These are phyloP conservation scores for Rhizoclosmatium sp. DNA, from an alignment of 192 early-diverging fungal species.

Conservation along the genomic window DNA sequence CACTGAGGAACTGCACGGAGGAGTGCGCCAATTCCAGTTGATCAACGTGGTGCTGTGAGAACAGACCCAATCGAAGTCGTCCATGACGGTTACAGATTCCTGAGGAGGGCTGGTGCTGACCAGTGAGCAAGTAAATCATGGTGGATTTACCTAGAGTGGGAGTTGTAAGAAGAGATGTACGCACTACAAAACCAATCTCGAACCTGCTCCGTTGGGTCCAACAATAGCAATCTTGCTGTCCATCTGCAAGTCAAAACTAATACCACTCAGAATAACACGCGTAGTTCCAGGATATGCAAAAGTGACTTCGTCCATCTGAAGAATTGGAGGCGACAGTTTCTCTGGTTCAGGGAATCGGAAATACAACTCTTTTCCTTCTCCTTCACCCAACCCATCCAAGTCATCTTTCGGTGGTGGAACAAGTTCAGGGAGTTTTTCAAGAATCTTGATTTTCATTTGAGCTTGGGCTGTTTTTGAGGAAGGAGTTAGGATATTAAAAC, in stretches of 20 bases:
- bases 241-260: conserved; percentile 96
- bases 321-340: conserved; percentile 92
- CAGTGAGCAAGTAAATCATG: conserved; percentile 90
- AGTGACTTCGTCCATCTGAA: conserved; percentile 90
- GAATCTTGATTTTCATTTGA: conserved; percentile 96
- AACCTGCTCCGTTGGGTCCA: conserved; percentile 96
- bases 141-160: conserved; percentile 82
- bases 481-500: background rate
- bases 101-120: conserved; percentile 76
- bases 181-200: background rate
- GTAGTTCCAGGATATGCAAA: conserved; percentile 85
- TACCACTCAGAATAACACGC: conserved; percentile 80
- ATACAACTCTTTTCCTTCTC: conserved; percentile 74
- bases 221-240: conserved; percentile 98
- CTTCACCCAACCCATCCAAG: conserved; percentile 66
- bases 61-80: conserved; percentile 90
- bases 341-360: conserved; percentile 96
- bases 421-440: conserved; percentile 95
- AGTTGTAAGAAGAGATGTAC: background rate
- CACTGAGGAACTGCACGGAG: conserved; percentile 88
- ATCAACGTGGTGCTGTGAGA: conserved; percentile 98
- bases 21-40: conserved; percentile 87
- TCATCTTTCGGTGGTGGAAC: conserved; percentile 79
- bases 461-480: conserved; percentile 77
- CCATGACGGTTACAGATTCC: conserved; percentile 92